Base-by-base conservation (phyloP, 2,329 filamentous ascomycete species). In the Alternaria gaisen region DNA sequence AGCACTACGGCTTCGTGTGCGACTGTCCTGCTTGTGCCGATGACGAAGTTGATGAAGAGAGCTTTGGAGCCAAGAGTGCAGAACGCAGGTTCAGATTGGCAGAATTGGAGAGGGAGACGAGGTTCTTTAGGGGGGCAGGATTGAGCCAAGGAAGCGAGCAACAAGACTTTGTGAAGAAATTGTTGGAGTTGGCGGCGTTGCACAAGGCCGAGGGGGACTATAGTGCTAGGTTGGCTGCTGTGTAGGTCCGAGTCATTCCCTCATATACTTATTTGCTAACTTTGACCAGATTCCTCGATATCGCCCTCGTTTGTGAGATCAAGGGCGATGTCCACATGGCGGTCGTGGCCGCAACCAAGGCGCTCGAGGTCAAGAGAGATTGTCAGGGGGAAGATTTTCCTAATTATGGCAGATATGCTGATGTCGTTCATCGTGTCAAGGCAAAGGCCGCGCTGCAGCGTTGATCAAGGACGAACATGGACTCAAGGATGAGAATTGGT, bases 21-120 rank as follows among this genome's bases (percentile, higher is more conserved):
- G 74, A 70, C n/a, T 82, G 81, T 36, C 56, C 46, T 5, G 79
- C 77, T 3, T 82, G 81, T 32, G 34, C 42, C 43, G 72, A 67
- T 11, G 72, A 73, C 16, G 72, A 72, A 4, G 63, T 65, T 7
- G 77, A 78, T 58, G 69, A 70, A 16, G 55, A 54, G 1, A 66
- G 62, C 0, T 72, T 69, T 22, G 76, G 74, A 16, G 55, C 66
- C 14, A 55, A 71, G 63, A 76, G 77, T 51, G 67, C 66, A 0
- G 70, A 73, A 47, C 72, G 79, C 32, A 62, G 72, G 10, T 72
- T 74, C 44, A 58, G 75, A 6, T 57, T 80, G n/a, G 62, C 61
- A 24, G 72, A 77, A 52, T 59, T 82, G 20, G 72, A 80, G 20
- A 50, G 64, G n/a, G 75, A 75, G 64, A 72, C 72, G 3, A 55